A percentile compares a stretch with the other conserved stretches of the same genome.
Conservation (phyloP, 805 yeast species). For the Nakazawaea populi region DNA sequence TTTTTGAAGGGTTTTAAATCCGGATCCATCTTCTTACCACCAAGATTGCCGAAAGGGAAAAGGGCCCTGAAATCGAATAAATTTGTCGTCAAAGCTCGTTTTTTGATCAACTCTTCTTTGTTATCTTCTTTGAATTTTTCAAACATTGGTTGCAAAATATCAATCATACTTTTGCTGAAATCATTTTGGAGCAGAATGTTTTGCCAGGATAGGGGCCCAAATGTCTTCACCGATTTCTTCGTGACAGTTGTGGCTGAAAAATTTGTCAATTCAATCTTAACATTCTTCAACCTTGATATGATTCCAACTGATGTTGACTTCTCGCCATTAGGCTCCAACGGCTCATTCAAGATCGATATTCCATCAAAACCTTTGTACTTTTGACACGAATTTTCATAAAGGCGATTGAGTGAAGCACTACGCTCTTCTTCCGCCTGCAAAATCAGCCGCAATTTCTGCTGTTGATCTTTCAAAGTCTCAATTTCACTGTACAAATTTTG, state of each 20-base stretch:
- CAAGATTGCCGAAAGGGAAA: conserved; percentile 1
- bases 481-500: conserved; percentile 6
- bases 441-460: background rate
- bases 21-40: conserved; percentile 1
- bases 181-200: background rate
- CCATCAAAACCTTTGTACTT: background rate
- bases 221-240: background rate
- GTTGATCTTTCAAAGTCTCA: conserved; percentile 6
- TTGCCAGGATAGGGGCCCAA: conserved; percentile 9
- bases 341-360: background rate
- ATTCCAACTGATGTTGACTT: background rate
- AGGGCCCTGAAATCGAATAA: background rate
- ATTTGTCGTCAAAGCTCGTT: background rate
- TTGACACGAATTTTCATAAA: background rate
- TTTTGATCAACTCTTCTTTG: background rate
- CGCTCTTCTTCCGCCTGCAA: conserved; percentile 1
- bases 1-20: conserved; percentile 1
- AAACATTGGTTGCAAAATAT: background rate
- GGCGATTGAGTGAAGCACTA: background rate
- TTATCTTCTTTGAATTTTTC: background rate
- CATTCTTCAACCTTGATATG: background rate
- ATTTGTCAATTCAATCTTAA: background rate
- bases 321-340: too few relatives aligned
- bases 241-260: background rate
- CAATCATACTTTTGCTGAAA: background rate